Percentiles rank a stretch among this genome's conserved stretches.
Conservation (phyloP, 2,329 filamentous ascomycete genomes). For the Fusarium kyushuense region DNA sequence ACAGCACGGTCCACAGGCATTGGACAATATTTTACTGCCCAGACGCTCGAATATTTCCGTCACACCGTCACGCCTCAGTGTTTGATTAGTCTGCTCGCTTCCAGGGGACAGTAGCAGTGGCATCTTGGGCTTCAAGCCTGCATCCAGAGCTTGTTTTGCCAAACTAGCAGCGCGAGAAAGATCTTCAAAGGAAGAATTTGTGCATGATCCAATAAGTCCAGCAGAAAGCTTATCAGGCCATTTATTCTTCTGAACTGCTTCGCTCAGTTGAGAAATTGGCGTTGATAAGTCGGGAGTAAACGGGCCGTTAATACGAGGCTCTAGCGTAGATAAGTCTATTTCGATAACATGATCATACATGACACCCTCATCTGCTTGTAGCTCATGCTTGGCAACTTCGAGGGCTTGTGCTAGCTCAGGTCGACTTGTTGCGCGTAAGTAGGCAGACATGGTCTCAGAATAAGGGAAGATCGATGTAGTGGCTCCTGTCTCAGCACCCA, state of each 20-base stretch:
- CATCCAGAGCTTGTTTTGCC: slow-evolving; percentile 5
- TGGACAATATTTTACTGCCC: slow-evolving; percentile 68
- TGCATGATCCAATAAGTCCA: slow-evolving; percentile 54
- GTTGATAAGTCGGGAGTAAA: slow-evolving; percentile 98
- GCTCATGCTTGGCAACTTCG: slow-evolving; percentile 70
- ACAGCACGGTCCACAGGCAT: slow-evolving; percentile 86
- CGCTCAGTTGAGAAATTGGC: slow-evolving; percentile 95
- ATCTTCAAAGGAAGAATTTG: slow-evolving; percentile 13
- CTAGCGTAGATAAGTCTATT: slow-evolving; percentile 92
- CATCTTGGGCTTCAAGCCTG: slow-evolving; percentile 13
- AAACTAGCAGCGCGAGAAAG: slow-evolving; percentile 6
- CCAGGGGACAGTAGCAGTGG: slow-evolving; percentile 4
- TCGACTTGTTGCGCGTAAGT: slow-evolving; percentile 83
- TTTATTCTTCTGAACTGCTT: slow-evolving; percentile 90
- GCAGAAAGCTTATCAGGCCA: slow-evolving; percentile 96
- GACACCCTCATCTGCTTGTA: slow-evolving; percentile 80
- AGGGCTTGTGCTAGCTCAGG: slow-evolving; percentile 20
- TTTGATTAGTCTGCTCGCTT: slow-evolving; percentile 18
- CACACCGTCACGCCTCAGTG: slow-evolving; percentile 3
- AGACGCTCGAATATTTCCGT: slow-evolving; percentile 2
- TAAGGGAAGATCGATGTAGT: slow-evolving; percentile 96
- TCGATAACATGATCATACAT: slow-evolving; percentile 97
- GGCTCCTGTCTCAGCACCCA: slow-evolving; percentile 88
- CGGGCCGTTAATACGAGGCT: slow-evolving; percentile 98
- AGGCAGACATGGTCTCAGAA: slow-evolving; percentile 83